These are phyloP conservation scores for Hericium coralloides DNA, from an alignment of 768 basidiomycete species.

Conservation along the genomic window DNA sequence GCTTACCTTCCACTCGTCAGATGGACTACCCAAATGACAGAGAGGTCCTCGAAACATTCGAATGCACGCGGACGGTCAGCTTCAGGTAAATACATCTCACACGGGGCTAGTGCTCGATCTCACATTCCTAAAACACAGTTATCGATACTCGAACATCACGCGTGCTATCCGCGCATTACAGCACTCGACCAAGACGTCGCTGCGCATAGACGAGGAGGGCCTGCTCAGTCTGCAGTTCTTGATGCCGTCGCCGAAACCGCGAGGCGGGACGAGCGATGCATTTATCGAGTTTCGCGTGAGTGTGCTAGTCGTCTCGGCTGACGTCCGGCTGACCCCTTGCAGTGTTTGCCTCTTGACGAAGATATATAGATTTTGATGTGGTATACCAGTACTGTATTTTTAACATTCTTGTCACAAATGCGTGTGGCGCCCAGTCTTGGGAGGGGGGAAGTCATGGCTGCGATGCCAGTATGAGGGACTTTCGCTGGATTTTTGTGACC, in stretches of 20 bases:
- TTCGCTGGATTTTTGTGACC: too few species aligned
- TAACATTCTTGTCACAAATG: too few species aligned
- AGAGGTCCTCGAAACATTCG: constrained; percentile 86
- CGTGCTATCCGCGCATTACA: constrained; percentile 68
- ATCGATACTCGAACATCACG: constrained; percentile 72
- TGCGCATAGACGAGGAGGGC: constrained; percentile 79
- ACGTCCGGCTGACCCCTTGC: neutral
- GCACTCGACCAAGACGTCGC: constrained; percentile 78
- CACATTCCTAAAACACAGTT: constrained; percentile 37
- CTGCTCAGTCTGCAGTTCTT: constrained; percentile 85
- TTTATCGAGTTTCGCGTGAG: constrained; percentile 88
- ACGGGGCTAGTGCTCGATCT: neutral
- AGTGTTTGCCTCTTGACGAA: constrained; percentile 22
- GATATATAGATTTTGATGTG: neutral
- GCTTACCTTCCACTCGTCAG: constrained; percentile 27
- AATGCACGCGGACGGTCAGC: constrained; percentile 56
- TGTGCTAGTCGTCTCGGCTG: constrained; percentile 9
- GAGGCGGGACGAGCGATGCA: constrained; percentile 40
- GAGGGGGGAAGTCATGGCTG: too few species aligned
- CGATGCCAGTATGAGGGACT: too few species aligned
- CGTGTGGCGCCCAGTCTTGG: too few species aligned
- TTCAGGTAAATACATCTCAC: constrained; percentile 50
- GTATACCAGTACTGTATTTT: too few species aligned
- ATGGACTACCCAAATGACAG: constrained; percentile 95
- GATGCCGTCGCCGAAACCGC: constrained; percentile 46